These are phyloP conservation scores for Auriculariales sp. DNA, from an alignment of 768 basidiomycete species.

Conservation along the genomic window DNA sequence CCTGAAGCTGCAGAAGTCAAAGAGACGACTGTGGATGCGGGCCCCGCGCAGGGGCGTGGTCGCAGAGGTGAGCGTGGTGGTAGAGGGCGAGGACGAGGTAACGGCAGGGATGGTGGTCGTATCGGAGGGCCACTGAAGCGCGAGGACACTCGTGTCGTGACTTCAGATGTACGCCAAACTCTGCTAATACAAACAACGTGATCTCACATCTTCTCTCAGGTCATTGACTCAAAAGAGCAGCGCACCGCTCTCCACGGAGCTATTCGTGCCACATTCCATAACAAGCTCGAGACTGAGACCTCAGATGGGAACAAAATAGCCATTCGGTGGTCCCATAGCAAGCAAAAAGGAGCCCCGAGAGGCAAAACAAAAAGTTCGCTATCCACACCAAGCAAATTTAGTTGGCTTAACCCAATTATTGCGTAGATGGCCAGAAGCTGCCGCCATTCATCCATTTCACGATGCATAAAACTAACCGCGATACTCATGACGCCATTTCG, in stretches of 20 bases:
- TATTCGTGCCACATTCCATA: constrained; percentile 66
- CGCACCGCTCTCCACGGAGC: constrained; percentile 72
- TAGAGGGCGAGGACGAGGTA: constrained; percentile 25
- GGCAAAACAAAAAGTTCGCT: neutral
- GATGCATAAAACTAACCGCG: constrained; percentile 92
- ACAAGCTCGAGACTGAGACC: constrained; percentile 76
- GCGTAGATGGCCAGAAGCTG: constrained; percentile 2
- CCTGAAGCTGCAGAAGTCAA: constrained; percentile 5
- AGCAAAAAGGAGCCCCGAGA: neutral
- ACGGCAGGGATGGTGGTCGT: constrained; percentile 33
- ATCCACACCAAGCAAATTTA: neutral
- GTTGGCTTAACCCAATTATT: neutral
- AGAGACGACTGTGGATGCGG: constrained; percentile 14
- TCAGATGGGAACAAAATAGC: constrained; percentile 60
- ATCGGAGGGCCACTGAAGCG: constrained; percentile 24
- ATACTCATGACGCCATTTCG: constrained; percentile 86
- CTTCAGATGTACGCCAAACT: constrained; percentile 48
- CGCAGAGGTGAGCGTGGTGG: constrained; percentile 22
- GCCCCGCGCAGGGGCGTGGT: constrained; percentile 8
- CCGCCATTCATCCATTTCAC: constrained; percentile 87
- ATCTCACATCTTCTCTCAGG: constrained; percentile 27
- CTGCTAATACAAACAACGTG: neutral
- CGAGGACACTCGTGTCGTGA: constrained; percentile 59
- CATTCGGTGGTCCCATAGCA: constrained; percentile 70
- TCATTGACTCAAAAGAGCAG: constrained; percentile 65